Evolutionary conservation across 306 rosid species (phyloP).

Genomic region (Fragaria vesca): DNA sequence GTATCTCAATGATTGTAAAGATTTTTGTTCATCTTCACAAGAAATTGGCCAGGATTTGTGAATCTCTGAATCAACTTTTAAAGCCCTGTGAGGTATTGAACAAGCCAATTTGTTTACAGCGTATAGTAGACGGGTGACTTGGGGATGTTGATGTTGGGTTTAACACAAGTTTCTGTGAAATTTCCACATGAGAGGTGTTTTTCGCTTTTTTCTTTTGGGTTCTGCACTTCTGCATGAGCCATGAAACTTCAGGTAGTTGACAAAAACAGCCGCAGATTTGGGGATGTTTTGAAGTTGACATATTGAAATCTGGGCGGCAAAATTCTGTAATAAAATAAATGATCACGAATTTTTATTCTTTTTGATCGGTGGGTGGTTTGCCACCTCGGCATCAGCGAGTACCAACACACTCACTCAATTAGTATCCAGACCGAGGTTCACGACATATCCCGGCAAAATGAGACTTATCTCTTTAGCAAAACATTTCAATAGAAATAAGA

Average conservation of each 20-base stretch:
- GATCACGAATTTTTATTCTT: too few relatives aligned
- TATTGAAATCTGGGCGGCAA: not conserved
- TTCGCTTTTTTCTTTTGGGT: not conserved
- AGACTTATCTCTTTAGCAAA: too few relatives aligned
- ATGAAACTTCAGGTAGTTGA: not conserved
- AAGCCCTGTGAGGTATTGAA: not conserved
- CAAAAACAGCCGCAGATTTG: not conserved
- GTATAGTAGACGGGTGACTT: not conserved
- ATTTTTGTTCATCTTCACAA: not conserved
- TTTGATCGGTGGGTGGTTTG: too few relatives aligned
- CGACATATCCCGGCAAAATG: too few relatives aligned
- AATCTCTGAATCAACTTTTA: not conserved
- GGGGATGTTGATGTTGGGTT: not conserved
- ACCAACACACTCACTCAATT: too few relatives aligned
- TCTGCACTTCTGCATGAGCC: not conserved
- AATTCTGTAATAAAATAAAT: too few relatives aligned
- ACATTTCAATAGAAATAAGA: not conserved
- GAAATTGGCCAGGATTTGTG: not conserved
- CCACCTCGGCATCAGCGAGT: too few relatives aligned
- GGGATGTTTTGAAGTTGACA: slow-evolving; percentile 5
- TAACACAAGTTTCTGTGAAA: not conserved
- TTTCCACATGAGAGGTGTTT: not conserved
- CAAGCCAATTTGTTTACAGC: not conserved
- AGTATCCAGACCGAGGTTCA: too few relatives aligned
- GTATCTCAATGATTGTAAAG: not conserved